Percentiles rank a stretch among this genome's conserved stretches.
phyloP scores from a whole-genome alignment of 306 rosid species.

The Benincasa hispida region DNA sequence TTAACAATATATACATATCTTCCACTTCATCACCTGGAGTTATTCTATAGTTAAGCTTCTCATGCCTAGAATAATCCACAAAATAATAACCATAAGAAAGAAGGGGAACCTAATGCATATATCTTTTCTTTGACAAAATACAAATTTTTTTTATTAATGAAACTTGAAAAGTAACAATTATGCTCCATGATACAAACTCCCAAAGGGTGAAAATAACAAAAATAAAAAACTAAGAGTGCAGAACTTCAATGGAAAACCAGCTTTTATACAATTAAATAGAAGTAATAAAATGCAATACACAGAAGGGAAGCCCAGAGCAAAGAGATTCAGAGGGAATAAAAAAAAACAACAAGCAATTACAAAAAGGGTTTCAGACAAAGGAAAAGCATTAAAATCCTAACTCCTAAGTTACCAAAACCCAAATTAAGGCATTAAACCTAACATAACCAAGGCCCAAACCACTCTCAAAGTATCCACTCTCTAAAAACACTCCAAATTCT shows the following conservation, averaged over 20 bases:
- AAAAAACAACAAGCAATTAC: not conserved
- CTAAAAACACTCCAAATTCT: not conserved
- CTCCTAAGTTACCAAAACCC: not conserved
- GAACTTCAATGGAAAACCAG: not conserved
- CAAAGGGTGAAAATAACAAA: not conserved
- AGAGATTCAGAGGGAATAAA: not conserved
- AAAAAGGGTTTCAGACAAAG: not conserved
- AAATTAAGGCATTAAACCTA: not conserved
- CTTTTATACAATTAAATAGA: not conserved
- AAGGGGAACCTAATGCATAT: not conserved
- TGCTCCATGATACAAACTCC: not conserved
- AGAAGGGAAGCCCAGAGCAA: not conserved
- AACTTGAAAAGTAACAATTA: not conserved
- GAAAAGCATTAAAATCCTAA: not conserved
- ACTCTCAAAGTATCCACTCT: not conserved
- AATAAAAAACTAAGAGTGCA: not conserved
- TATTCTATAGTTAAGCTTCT: constrained; percentile 66
- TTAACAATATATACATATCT: constrained; percentile 76
- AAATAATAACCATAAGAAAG: constrained; percentile 9
- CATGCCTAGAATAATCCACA: constrained; percentile 40
- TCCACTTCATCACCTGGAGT: constrained; percentile 96
- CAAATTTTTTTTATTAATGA: not conserved
- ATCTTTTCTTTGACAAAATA: not conserved
- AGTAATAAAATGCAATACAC: not conserved
- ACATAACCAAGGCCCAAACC: not conserved